Percentiles rank a stretch among this genome's conserved stretches.
Conservation (phyloP, 176 grass and related monocot species). For the Hsuehochloa calcarea region DNA sequence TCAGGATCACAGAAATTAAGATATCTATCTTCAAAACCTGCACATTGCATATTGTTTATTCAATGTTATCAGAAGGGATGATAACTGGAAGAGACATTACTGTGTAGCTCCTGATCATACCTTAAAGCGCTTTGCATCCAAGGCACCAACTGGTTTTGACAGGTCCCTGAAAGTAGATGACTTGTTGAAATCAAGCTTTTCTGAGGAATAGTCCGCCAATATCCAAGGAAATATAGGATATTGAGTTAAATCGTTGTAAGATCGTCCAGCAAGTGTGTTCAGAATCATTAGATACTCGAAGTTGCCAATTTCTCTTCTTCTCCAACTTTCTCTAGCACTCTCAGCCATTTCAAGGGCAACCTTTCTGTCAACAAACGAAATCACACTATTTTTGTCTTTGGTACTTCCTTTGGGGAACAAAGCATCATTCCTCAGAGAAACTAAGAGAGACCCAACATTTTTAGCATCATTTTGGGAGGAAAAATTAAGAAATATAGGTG, state of each 20-base stretch:
- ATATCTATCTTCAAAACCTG: conserved; percentile 97
- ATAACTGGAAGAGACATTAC: conserved; percentile 7
- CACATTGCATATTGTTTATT: conserved; percentile 39
- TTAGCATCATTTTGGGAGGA: conserved; percentile 94
- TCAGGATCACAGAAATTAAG: conserved; percentile 92
- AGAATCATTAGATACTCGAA: conserved; percentile 97
- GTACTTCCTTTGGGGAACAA: conserved; percentile 85
- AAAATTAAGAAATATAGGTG: conserved; percentile 93
- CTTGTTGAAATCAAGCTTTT: conserved; percentile 95
- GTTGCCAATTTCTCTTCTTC: conserved; percentile 91
- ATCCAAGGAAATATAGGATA: conserved; percentile 97
- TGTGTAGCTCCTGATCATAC: conserved; percentile 32
- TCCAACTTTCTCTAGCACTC: conserved; percentile 89
- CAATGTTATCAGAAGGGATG: conserved; percentile 21
- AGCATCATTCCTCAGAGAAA: conserved; percentile 86
- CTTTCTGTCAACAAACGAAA: conserved; percentile 85
- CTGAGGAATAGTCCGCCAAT: conserved; percentile 88
- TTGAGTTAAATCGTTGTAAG: conserved; percentile 97
- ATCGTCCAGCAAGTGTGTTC: conserved; percentile 91
- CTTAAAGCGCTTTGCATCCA: conserved; percentile 92
- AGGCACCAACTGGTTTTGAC: conserved; percentile 90
- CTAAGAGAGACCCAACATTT: conserved; percentile 71
- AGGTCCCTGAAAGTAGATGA: conserved; percentile 93
- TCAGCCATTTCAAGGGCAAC: conserved; percentile 93
- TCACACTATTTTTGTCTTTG: conserved; percentile 78